Percentiles rank a stretch among this genome's conserved stretches.
These are phyloP conservation scores for Gossypium raimondii DNA, from an alignment of 345 rosid species.

Conservation along the genomic window DNA sequence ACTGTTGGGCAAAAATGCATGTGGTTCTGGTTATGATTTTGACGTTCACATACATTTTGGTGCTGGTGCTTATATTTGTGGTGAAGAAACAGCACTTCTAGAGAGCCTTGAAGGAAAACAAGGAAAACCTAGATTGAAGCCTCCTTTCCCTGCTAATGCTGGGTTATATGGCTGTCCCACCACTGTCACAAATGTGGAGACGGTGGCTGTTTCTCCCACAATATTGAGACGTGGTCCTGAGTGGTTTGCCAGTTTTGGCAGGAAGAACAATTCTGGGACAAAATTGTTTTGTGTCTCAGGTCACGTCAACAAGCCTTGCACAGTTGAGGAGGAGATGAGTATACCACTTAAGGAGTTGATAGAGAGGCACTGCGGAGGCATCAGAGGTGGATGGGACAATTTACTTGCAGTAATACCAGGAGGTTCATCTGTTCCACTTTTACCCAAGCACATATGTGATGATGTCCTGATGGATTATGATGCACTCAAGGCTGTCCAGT, in stretches of 20 bases:
- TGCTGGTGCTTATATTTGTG: slow-evolving; percentile 97
- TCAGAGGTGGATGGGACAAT: slow-evolving; percentile 98
- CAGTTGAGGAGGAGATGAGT: slow-evolving; percentile 97
- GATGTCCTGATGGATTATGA: slow-evolving; percentile 97
- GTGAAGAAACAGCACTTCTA: slow-evolving; percentile 90
- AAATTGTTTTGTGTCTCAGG: slow-evolving; percentile 81
- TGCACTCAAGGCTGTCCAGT: slow-evolving; percentile 92
- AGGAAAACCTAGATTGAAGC: slow-evolving; percentile 59
- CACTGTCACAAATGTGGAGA: slow-evolving; percentile 92
- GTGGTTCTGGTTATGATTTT: slow-evolving; percentile 97
- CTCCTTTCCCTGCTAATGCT: slow-evolving; percentile 97
- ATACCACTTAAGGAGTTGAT: slow-evolving; percentile 82
- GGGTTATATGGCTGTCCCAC: slow-evolving; percentile 97
- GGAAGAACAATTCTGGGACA: slow-evolving; percentile 91
- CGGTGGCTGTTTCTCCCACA: slow-evolving; percentile 95
- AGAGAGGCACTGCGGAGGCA: slow-evolving; percentile 89
- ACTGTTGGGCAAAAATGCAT: slow-evolving; percentile 23
- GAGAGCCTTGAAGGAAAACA: slow-evolving; percentile 14
- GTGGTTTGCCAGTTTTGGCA: slow-evolving; percentile 97
- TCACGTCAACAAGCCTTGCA: slow-evolving; percentile 93
- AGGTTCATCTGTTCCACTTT: slow-evolving; percentile 87
- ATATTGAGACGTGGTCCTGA: slow-evolving; percentile 94
- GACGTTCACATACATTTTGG: slow-evolving; percentile 95
- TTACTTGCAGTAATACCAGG: slow-evolving; percentile 93
- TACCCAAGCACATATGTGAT: slow-evolving; percentile 80